Evolutionary conservation across 2,329 filamentous ascomycete species (phyloP), one percentile per base, ranked within the genome.

Genomic region (Ceratocystis smalleyi): DNA sequence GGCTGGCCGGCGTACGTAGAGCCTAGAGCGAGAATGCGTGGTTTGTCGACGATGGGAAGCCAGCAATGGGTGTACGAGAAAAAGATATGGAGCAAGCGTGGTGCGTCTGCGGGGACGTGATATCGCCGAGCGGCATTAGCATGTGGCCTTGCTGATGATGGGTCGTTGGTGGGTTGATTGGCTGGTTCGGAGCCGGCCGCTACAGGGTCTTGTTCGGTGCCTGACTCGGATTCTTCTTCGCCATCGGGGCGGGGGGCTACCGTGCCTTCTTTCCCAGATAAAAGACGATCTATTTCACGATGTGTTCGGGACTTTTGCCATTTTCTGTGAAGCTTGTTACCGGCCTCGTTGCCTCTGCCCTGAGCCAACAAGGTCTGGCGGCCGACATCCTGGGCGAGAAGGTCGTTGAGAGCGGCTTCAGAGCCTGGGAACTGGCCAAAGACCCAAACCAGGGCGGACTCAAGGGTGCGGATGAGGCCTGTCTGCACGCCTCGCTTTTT

Each of bases 401-500:
- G 73, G 6, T 74, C 74, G 59, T 81, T 78, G 27, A 88, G 77
- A 15, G 79, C 77, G 62, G 78, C 76, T 71, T 88, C 85, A 59
- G 78, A 79, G 8, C 79, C 82, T 15, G 82, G 78, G 43, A 83
- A 79, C 64, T 81, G 80, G 66, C 83, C 79, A 67, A 89, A 85
- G 0, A 87, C 74, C 77, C 84, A 84, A 12, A 84, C 85, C 64
- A 88, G 77, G 8, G 85, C 80, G 54, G 87, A 73, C 72, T 91
- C 88, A 19, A 91, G 76, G 0, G 86, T 86, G 43, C 87, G 81
- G 64, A 91, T 85, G 70, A 91, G 90, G 17, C 88, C 88, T n/a
- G 88, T 88, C 69, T 87, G 87, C 10, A 91, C 83, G 3, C 88
- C 88, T 68, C 88, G 79, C 72, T 90, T 90, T 73, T 89, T 89